phyloP scores from a whole-genome alignment of 345 rosid genomes.

The Salix purpurea region DNA sequence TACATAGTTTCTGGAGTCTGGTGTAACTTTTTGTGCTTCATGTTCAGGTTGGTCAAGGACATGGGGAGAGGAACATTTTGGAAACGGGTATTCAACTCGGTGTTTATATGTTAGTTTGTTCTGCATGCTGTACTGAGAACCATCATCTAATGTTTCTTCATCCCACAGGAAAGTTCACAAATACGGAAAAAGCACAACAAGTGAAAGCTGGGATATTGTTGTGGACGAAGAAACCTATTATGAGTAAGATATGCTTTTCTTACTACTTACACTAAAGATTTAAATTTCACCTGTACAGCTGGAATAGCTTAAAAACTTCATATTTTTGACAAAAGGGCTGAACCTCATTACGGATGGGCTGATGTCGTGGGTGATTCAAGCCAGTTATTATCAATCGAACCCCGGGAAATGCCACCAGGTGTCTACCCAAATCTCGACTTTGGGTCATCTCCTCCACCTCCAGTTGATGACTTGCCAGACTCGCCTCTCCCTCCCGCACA shows the following conservation, averaged over 20 bases:
- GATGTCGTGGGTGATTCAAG: slow-evolving; percentile 89
- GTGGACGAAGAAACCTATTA: slow-evolving; percentile 92
- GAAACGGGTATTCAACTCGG: slow-evolving; percentile 69
- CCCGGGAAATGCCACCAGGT: slow-evolving; percentile 82
- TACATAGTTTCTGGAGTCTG: background rate
- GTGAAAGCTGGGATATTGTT: slow-evolving; percentile 96
- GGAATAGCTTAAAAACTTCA: background rate
- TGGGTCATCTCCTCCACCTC: slow-evolving; percentile 52
- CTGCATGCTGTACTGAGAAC: slow-evolving; percentile 1
- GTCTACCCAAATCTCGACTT: slow-evolving; percentile 70
- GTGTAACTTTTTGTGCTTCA: background rate
- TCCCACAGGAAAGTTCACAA: slow-evolving; percentile 87
- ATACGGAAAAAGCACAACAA: slow-evolving; percentile 90
- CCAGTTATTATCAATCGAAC: slow-evolving; percentile 75
- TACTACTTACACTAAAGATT: background rate
- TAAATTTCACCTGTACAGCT: background rate
- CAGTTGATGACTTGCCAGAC: slow-evolving; percentile 36
- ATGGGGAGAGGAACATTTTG: slow-evolving; percentile 98
- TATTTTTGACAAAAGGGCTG: slow-evolving; percentile 51
- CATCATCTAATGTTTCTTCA: slow-evolving; percentile 5
- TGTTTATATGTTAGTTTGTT: background rate
- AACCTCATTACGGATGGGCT: slow-evolving; percentile 99
- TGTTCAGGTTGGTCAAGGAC: slow-evolving; percentile 91
- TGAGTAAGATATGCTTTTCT: slow-evolving; percentile 50
- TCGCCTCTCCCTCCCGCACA: slow-evolving; percentile 16